A percentile compares a stretch with the other conserved stretches of the same genome.
Evolutionary conservation across 345 rosid genomes (phyloP).

Genomic region (Lumnitzera littorea): DNA sequence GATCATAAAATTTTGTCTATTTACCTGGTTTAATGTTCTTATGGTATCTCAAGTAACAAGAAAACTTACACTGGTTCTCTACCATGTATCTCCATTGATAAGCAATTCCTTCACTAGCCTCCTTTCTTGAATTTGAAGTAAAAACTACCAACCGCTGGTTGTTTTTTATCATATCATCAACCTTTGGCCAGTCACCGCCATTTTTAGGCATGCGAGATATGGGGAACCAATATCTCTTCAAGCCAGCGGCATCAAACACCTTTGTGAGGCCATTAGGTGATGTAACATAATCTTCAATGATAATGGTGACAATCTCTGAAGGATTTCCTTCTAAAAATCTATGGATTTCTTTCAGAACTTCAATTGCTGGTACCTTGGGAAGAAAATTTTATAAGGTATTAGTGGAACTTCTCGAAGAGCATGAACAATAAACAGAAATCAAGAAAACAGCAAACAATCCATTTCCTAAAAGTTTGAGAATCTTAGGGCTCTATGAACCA

Average conservation of each 20-base stretch:
- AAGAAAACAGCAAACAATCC: background rate
- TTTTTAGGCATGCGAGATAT: conserved; percentile 72
- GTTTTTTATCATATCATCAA: conserved; percentile 54
- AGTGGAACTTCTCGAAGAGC: too few species aligned
- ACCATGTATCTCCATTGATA: conserved; percentile 75
- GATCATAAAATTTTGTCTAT: too few species aligned
- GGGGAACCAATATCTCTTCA: conserved; percentile 68
- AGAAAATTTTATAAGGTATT: background rate
- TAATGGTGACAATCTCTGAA: conserved; percentile 59
- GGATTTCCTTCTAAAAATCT: conserved; percentile 54
- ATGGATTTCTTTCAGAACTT: conserved; percentile 54
- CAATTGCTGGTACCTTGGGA: conserved; percentile 61
- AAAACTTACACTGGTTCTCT: conserved; percentile 75
- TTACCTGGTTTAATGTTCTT: too few species aligned
- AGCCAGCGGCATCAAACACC: conserved; percentile 65
- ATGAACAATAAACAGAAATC: background rate
- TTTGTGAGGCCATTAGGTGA: conserved; percentile 56
- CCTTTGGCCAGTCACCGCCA: conserved; percentile 72
- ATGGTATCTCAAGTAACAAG: background rate
- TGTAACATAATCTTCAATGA: conserved; percentile 82
- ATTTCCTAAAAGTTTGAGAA: too few species aligned
- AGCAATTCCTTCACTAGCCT: conserved; percentile 73
- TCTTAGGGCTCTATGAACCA: too few species aligned
- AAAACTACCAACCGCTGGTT: conserved; percentile 78
- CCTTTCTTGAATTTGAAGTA: conserved; percentile 59